A percentile compares a stretch with the other conserved stretches of the same genome.
These are phyloP conservation scores for Phytophthora pini DNA, from an alignment of 352 stramenopile genomes.

Conservation along the genomic window DNA sequence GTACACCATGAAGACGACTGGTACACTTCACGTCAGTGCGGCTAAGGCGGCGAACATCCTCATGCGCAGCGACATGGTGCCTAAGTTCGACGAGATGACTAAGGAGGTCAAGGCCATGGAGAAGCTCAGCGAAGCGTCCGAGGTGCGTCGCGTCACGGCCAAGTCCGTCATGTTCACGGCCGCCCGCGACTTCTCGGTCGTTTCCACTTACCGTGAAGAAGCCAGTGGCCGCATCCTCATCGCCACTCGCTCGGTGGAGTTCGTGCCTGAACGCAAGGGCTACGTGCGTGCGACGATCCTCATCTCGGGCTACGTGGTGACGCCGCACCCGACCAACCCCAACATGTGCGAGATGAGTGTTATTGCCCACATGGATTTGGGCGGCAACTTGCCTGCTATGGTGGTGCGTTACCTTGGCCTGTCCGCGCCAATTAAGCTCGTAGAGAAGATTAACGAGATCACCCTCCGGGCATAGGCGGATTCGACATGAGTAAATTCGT, in stretches of 20 bases:
- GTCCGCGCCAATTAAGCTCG: slow-evolving; percentile 82
- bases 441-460: slow-evolving; percentile 75
- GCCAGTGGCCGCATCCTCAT: slow-evolving; percentile 64
- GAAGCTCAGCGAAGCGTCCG: slow-evolving; percentile 65
- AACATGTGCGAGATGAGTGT: slow-evolving; percentile 73
- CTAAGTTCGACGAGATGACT: slow-evolving; percentile 85
- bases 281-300: slow-evolving; percentile 53
- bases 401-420: slow-evolving; percentile 80
- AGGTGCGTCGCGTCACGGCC: slow-evolving; percentile 65
- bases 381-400: slow-evolving; percentile 69
- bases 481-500: slow-evolving; percentile 12
- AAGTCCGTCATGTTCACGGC: slow-evolving; percentile 84
- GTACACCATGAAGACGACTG: slow-evolving; percentile 79
- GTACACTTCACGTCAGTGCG: slow-evolving; percentile 60
- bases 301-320: slow-evolving; percentile 80
- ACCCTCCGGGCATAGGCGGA: slow-evolving; percentile 33
- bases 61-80: slow-evolving; percentile 62
- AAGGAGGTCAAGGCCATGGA: slow-evolving; percentile 71
- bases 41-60: slow-evolving; percentile 60
- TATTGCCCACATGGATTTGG: slow-evolving; percentile 82
- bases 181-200: slow-evolving; percentile 75
- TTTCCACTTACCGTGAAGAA: slow-evolving; percentile 61
- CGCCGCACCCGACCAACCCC: slow-evolving; percentile 60
- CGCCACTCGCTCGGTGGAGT: slow-evolving; percentile 75
- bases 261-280: slow-evolving; percentile 54